Evolutionary conservation across 129 eudicot genomes (phyloP).

Genomic region (Smallanthus sonchifolius): DNA sequence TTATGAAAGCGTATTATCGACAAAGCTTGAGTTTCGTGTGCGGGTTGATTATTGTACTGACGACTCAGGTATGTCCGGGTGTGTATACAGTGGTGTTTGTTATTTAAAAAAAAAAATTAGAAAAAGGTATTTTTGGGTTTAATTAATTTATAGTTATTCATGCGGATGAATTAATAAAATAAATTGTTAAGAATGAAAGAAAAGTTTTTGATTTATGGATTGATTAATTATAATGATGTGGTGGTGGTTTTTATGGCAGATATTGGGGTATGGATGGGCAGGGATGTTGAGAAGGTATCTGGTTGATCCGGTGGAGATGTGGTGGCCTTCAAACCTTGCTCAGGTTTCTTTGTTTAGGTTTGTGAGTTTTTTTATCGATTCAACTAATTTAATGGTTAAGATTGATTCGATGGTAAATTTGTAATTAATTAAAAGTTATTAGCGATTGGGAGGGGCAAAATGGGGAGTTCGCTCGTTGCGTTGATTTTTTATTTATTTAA

Average conservation of each 20-base stretch:
- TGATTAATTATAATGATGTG: not conserved
- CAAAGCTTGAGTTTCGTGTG: slow-evolving; percentile 60
- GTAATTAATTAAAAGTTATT: no score
- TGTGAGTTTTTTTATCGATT: not conserved
- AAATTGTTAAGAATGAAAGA: no score
- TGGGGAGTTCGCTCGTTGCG: no score
- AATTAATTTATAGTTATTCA: no score
- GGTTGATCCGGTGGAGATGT: slow-evolving; percentile 95
- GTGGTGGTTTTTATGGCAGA: slow-evolving; percentile 23
- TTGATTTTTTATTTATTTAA: no score
- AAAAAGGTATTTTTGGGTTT: no score
- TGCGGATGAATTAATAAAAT: no score
- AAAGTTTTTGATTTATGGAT: not conserved
- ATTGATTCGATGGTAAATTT: no score
- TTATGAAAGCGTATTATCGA: slow-evolving; percentile 87
- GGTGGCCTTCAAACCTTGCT: slow-evolving; percentile 95
- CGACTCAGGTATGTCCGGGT: slow-evolving; percentile 68
- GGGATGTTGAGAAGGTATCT: slow-evolving; percentile 83
- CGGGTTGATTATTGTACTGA: slow-evolving; percentile 63
- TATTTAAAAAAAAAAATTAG: no score
- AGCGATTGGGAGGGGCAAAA: no score
- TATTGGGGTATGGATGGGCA: slow-evolving; percentile 95
- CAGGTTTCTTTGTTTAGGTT: slow-evolving; percentile 85
- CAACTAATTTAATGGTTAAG: no score
- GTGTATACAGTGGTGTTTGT: not conserved